Evolutionary conservation across 306 rosid genomes (phyloP).

Genomic region (Aeschynomene evenia): DNA sequence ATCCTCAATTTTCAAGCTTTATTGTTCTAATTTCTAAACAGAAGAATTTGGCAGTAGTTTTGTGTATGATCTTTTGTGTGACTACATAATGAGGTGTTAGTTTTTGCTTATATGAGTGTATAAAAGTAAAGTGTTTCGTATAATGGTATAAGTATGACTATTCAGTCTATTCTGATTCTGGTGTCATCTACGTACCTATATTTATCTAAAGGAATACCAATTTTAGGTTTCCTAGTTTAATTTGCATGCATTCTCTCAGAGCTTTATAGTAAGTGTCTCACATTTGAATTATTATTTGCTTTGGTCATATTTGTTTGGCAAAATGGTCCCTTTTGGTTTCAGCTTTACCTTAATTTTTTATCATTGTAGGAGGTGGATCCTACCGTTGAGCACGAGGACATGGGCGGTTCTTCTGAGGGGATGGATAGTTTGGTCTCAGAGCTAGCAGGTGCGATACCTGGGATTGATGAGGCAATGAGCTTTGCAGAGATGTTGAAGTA

Average conservation of each 20-base stretch:
- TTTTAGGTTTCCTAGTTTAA: background rate
- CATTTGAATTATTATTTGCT: background rate
- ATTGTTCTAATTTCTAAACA: background rate
- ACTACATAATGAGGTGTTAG: background rate
- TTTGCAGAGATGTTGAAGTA: slow-evolving; percentile 99
- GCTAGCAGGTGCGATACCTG: slow-evolving; percentile 96
- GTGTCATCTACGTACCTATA: background rate
- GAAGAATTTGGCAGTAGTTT: background rate
- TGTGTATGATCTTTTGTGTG: background rate
- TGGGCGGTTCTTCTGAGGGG: slow-evolving; percentile 58
- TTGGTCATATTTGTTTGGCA: background rate
- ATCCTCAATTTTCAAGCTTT: background rate
- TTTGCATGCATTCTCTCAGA: background rate
- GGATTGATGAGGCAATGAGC: slow-evolving; percentile 99
- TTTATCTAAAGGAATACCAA: background rate
- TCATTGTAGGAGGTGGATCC: slow-evolving; percentile 93
- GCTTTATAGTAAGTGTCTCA: background rate
- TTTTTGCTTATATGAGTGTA: background rate
- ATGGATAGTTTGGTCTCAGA: slow-evolving; percentile 82
- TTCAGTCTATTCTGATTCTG: background rate
- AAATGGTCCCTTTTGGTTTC: background rate
- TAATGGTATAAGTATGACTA: no score
- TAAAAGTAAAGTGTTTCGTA: background rate
- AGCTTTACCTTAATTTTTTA: background rate
- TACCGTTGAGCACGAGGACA: slow-evolving; percentile 74